Evolutionary conservation across 768 basidiomycete species (phyloP).

Genomic region (Mrakia gelida): DNA sequence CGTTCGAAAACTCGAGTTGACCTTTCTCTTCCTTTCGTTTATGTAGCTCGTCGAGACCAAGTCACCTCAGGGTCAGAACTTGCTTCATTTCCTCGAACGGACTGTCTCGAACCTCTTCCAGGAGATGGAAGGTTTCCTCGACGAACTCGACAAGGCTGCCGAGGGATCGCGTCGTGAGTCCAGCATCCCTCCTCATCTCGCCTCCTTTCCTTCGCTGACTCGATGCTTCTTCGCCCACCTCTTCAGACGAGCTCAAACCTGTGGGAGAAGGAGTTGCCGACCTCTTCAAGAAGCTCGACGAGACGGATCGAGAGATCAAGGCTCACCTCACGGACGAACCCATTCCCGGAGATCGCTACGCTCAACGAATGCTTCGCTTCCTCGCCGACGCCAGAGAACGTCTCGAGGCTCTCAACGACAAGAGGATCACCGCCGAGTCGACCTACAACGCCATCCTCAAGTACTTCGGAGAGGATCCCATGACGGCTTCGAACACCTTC

Average conservation of each 20-base stretch:
- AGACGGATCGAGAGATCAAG: constrained; percentile 71
- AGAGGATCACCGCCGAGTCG: constrained; percentile 77
- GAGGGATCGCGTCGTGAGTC: constrained; percentile 82
- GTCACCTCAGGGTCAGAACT: constrained; percentile 85
- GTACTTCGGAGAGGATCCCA: constrained; percentile 85
- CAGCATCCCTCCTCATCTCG: neutral
- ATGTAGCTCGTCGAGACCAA: constrained; percentile 91
- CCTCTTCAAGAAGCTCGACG: constrained; percentile 68
- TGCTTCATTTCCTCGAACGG: constrained; percentile 88
- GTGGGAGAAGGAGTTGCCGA: constrained; percentile 68
- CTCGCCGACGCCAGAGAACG: constrained; percentile 67
- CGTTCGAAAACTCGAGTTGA: neutral
- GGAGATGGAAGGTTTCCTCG: constrained; percentile 77
- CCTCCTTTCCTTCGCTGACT: neutral
- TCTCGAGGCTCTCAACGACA: constrained; percentile 77
- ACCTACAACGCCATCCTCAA: constrained; percentile 77
- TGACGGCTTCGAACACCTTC: constrained; percentile 81
- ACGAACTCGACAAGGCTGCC: constrained; percentile 81
- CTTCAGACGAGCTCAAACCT: constrained; percentile 29
- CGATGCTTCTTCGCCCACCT: neutral
- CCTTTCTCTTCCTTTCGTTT: neutral
- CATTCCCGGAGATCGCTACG: constrained; percentile 63
- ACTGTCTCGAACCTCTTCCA: constrained; percentile 84
- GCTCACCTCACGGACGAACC: constrained; percentile 66
- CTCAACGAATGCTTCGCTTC: constrained; percentile 88